Base-by-base conservation (phyloP, 129 eudicot genomes). In the Heracleum sosnowskyi region DNA sequence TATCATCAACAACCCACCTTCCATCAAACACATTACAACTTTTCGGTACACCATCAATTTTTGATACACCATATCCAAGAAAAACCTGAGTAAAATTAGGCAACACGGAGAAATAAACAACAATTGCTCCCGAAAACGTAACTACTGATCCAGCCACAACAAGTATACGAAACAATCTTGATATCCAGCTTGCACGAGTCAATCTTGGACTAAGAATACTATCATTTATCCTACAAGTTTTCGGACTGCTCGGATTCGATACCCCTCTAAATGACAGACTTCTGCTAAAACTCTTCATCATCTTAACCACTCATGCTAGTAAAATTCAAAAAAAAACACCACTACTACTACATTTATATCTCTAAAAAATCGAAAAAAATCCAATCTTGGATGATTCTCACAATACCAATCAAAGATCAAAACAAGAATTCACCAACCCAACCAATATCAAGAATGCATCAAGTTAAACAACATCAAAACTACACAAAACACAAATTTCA, bases 11-110 rank as follows among this genome's bases (percentile, higher is more conserved):
- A 5, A 87, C 86, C 93, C 93, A 89, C 35, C 42, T 81, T 53
- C 93, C 93, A 76, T 86, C 85, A 78, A 79, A 89, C 16, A 86
- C 46, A 80, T 89, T 80, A 51, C 92, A 89, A 9, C n/a, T 53
- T 40, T 79, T 22, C 5, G 18, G n/a, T 12, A 53, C 22, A 41
- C 37, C 82, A 71, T 73, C 71, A 15, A 36, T 46, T 36, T 51
- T 26, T 13, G 82, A 15, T 64, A 78, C 42, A 73, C 73, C 71
- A 72, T 45, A 75, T 33, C 81, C 85, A 28, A 83, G 84, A 33
- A 85, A 76, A 16, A 88, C 76, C 13, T 76, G 73, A 22, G 76
- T 81, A 26, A 85, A 83, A 34, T 76, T 87, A n/a, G 89, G 91
- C 9, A 83, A 80, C 5, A 88, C 85, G 66, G 79, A 76, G 13